These are phyloP conservation scores for Monilinia aucupariae DNA, from an alignment of 2,329 filamentous ascomycete species.

Conservation along the genomic window DNA sequence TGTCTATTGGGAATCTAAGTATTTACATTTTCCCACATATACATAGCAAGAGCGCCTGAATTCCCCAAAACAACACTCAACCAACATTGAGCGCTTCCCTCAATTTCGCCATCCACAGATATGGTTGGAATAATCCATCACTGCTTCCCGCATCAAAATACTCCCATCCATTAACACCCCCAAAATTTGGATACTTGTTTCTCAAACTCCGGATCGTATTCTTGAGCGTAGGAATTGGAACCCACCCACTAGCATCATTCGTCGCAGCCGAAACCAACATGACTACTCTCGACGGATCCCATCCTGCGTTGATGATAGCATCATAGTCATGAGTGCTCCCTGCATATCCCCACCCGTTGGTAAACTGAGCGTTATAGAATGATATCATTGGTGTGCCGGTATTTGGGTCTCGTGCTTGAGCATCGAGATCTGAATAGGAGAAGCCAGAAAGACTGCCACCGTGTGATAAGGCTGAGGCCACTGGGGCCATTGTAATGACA, in stretches of 20 bases:
- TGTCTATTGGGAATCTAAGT: not conserved
- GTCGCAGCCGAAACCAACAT: conserved; percentile 11
- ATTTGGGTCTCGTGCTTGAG: conserved; percentile 10
- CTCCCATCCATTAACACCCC: conserved; percentile 43
- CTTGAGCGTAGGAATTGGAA: not conserved
- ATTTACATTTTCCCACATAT: not conserved
- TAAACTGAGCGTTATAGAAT: conserved; percentile 22
- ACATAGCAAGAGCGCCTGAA: not conserved
- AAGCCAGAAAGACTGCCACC: conserved; percentile 43
- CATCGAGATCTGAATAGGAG: conserved; percentile 82
- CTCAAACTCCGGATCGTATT: conserved; percentile 36
- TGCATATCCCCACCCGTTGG: conserved; percentile 17
- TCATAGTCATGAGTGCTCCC: conserved; percentile 12
- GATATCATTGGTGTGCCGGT: conserved; percentile 6
- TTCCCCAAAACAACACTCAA: not conserved
- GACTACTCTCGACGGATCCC: conserved; percentile 17
- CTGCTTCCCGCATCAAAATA: conserved; percentile 50
- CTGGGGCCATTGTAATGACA: conserved; percentile 57
- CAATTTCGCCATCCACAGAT: conserved; percentile 17
- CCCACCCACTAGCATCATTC: conserved; percentile 19
- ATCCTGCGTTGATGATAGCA: conserved; percentile 16
- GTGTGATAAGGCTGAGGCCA: conserved; percentile 53
- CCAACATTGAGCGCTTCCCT: conserved; percentile 8
- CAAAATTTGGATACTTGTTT: conserved; percentile 18
- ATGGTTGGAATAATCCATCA: conserved; percentile 44